phyloP scores from a whole-genome alignment of 2,329 filamentous ascomycete species.

The Aspergillus sp. region DNA sequence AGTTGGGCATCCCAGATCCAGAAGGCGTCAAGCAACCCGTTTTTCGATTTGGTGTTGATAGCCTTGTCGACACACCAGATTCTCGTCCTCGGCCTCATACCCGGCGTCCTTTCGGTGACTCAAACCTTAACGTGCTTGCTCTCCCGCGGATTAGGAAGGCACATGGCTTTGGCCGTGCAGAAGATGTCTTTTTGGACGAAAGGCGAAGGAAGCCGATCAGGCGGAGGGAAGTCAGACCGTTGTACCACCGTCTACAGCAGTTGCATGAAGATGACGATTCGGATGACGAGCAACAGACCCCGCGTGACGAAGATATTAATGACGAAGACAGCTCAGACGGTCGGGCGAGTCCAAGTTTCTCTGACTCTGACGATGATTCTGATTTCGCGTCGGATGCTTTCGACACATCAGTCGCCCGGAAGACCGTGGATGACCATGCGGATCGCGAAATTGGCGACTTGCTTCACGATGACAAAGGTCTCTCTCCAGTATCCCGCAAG shows the following conservation, averaged over 20 bases:
- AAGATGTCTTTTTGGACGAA: constrained; percentile 61
- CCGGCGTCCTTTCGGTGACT: constrained; percentile 28
- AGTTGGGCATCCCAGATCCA: constrained; percentile 65
- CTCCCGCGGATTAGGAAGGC: constrained; percentile 68
- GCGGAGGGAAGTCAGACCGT: constrained; percentile 60
- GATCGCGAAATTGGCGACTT: constrained; percentile 10
- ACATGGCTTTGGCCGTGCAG: constrained; percentile 48
- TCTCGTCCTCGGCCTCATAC: constrained; percentile 33
- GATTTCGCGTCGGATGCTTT: constrained; percentile 20
- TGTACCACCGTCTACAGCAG: constrained; percentile 70
- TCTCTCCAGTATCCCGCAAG: constrained; percentile 53
- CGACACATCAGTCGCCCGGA: constrained; percentile 11
- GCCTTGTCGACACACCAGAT: constrained; percentile 55
- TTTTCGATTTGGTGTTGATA: constrained; percentile 50
- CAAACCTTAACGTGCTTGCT: constrained; percentile 50
- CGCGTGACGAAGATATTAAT: constrained; percentile 66
- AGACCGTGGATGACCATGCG: constrained; percentile 3
- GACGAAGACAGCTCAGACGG: constrained; percentile 76
- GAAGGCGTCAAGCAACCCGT: constrained; percentile 49
- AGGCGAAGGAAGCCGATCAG: constrained; percentile 46
- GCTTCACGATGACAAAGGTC: constrained; percentile 35
- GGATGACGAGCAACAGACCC: constrained; percentile 67
- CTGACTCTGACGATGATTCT: constrained; percentile 42
- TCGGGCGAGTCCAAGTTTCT: constrained; percentile 49
- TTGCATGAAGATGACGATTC: constrained; percentile 74